Evolutionary conservation across 345 rosid species (phyloP), one percentile per base, ranked within the genome.

Genomic region (Barbarea vulgaris): DNA sequence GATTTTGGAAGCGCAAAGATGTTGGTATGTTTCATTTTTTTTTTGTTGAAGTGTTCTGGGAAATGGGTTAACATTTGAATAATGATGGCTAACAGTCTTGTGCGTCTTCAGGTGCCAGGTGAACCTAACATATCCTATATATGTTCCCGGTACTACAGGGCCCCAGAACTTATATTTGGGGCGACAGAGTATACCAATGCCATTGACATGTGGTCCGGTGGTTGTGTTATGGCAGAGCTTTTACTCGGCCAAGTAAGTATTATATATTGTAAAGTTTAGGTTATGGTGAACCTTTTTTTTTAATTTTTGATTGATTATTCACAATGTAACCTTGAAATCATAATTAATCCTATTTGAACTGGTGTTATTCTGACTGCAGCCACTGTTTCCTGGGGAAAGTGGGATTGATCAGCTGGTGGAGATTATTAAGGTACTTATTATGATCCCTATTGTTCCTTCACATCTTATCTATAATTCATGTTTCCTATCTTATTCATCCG

Each of bases 1-100:
- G 99, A 95, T 81, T 95, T 93, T 67, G 99, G 99, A 28, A 95
- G 98, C 72, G 99, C 99, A 71, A 95, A 95, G 91, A 95, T 84
- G 87, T 82, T 95, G 98, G 99, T 95, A 90, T 64, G 86, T 79
- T 79, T 79, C 42, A 4, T 31, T 8, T 48, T 59, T 27, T 15
- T 33, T 24, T 53, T 51, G 61, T 33, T 17, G 6, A 58, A 53
- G 12, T 78, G 36, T 36, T 59, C 39, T 13, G 31, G 41, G 51
- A 65, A 24, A 25, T 70, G 25, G 27, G 69, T 52, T 52, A 22
- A 12, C 53, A 51, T 78, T 78, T 66, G 50, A 39, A 25, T 22
- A 41, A 6, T 59, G 64, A 42, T 62, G 5, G 21, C 56, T 76
- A 52, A 64, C 52, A 48, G 46, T 64, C 72, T 33, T 28, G 24